These are phyloP conservation scores for Ephemerocybe angulata DNA, from an alignment of 768 basidiomycete genomes.

Conservation along the genomic window DNA sequence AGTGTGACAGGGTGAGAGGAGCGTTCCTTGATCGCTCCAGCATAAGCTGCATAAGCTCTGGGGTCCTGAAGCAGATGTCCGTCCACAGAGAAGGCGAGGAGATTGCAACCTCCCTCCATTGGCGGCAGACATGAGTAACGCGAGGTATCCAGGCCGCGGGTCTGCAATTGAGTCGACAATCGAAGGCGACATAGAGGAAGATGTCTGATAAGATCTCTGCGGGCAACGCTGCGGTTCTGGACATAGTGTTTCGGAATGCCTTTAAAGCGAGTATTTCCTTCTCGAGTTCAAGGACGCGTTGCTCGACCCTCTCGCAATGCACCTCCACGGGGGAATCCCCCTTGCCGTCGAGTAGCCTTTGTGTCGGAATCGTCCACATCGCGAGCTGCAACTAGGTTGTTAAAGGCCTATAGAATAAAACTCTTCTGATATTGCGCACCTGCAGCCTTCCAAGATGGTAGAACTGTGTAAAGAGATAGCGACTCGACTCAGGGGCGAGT, in stretches of 20 bases:
- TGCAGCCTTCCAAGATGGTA: no score
- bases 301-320: background rate
- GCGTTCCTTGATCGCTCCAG: background rate
- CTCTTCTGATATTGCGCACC: background rate
- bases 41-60: background rate
- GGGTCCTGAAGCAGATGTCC: background rate
- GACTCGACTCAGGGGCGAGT: no score
- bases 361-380: background rate
- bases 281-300: background rate
- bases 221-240: no score
- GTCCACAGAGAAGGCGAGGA: background rate
- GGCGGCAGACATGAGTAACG: background rate
- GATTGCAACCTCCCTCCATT: background rate
- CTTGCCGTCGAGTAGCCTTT: background rate
- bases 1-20: no score
- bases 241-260: no score
- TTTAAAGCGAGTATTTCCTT: no score
- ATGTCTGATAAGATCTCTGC: background rate
- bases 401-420: background rate
- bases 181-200: background rate
- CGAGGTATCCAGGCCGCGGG: background rate
- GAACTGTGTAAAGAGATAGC: no score
- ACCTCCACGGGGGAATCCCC: background rate
- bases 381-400: background rate
- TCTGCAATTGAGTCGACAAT: background rate